Evolutionary conservation across 2,329 filamentous ascomycete species (phyloP).

Genomic region (Diaporthe destruens): DNA sequence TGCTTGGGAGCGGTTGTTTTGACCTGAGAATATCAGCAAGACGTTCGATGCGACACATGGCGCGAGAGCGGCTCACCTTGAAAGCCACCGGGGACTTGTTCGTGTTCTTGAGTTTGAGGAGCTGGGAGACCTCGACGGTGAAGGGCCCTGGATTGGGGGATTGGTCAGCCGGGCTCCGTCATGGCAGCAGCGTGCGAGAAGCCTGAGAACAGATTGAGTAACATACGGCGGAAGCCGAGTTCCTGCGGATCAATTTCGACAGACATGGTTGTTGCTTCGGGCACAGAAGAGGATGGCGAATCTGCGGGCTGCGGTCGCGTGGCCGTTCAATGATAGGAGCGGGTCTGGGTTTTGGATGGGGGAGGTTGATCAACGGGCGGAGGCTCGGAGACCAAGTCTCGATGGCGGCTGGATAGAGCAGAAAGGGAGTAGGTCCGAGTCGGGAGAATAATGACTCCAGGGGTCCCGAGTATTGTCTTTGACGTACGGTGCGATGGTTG

Average conservation of each 20-base stretch:
- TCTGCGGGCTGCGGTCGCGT: conserved; percentile 36
- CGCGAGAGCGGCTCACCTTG: conserved; percentile 67
- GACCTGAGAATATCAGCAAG: conserved; percentile 71
- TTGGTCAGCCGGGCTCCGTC: conserved; percentile 43
- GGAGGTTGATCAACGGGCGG: conserved; percentile 21
- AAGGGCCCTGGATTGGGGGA: conserved; percentile 68
- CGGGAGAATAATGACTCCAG: conserved; percentile 16
- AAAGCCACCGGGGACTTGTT: conserved; percentile 74
- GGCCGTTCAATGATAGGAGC: conserved; percentile 21
- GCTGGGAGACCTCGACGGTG: conserved; percentile 74
- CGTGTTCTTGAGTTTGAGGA: conserved; percentile 74
- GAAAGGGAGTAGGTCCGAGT: conserved; percentile 21
- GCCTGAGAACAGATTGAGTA: not conserved
- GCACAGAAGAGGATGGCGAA: conserved; percentile 10
- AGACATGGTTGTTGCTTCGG: conserved; percentile 75
- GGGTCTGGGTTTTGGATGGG: conserved; percentile 43
- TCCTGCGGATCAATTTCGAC: conserved; percentile 93
- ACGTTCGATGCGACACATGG: conserved; percentile 18
- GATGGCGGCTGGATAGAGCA: not conserved
- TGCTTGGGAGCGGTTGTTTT: conserved; percentile 99
- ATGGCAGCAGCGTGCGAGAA: not conserved
- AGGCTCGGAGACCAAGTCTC: conserved; percentile 9
- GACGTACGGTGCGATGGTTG: conserved; percentile 13
- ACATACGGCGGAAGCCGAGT: conserved; percentile 92
- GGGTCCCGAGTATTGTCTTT: not conserved